phyloP scores from a whole-genome alignment of 2,329 filamentous ascomycete species.

The Mycosphaerella sp. region DNA sequence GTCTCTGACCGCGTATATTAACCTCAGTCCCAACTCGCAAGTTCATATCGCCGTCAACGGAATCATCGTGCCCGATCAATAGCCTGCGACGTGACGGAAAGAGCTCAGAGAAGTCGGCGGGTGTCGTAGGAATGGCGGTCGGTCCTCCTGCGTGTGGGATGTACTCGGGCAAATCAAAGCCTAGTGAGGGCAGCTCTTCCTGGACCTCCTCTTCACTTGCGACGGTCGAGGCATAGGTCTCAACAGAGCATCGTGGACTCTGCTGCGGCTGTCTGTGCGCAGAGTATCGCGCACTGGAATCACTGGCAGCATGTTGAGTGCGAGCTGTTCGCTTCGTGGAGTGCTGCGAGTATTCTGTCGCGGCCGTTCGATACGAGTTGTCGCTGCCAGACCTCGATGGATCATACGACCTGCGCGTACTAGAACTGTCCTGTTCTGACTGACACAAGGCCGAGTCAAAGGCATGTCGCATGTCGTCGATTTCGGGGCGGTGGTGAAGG shows the following conservation, averaged over 20 bases:
- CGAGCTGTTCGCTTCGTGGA: constrained; percentile 23
- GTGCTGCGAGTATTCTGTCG: constrained; percentile 24
- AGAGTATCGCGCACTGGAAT: constrained; percentile 22
- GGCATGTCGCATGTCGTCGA: constrained; percentile 28
- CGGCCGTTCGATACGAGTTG: constrained; percentile 27
- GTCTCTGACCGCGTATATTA: constrained; percentile 47
- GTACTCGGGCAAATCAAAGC: constrained; percentile 55
- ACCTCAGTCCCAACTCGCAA: constrained; percentile 77
- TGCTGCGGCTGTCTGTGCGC: constrained; percentile 20
- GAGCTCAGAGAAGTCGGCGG: constrained; percentile 72
- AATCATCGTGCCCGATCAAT: constrained; percentile 81
- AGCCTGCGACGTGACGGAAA: constrained; percentile 81
- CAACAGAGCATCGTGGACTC: constrained; percentile 56
- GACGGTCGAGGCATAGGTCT: constrained; percentile 73
- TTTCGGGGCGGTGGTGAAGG: constrained; percentile 28
- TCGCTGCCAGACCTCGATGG: constrained; percentile 18
- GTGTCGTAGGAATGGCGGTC: constrained; percentile 58
- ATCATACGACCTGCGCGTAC: constrained; percentile 18
- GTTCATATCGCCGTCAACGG: constrained; percentile 95
- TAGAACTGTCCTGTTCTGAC: constrained; percentile 22
- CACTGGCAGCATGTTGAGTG: constrained; percentile 21
- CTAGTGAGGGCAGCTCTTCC: constrained; percentile 37
- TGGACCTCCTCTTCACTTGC: constrained; percentile 54
- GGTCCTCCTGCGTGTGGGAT: constrained; percentile 54
- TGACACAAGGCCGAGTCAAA: constrained; percentile 22